A percentile compares a stretch with the other conserved stretches of the same genome.
Evolutionary conservation across 1,139 yeast species (phyloP).

Genomic region (Lodderomyces orthopsilosis): DNA sequence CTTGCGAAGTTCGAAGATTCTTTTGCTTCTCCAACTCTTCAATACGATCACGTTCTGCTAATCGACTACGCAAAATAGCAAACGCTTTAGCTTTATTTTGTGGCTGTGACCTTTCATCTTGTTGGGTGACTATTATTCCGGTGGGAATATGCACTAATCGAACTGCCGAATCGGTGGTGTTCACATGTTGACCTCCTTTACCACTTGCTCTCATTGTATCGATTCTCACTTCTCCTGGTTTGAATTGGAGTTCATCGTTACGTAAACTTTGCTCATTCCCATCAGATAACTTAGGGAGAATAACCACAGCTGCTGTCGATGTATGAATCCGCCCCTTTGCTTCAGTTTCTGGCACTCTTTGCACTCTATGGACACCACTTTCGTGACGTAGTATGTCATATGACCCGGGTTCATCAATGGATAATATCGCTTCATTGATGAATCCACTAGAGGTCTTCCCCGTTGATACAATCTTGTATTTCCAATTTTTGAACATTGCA

Average conservation of each 20-base stretch:
- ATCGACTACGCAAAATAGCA: constrained; percentile 71
- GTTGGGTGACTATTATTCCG: constrained; percentile 85
- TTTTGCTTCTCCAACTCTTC: constrained; percentile 65
- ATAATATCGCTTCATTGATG: constrained; percentile 72
- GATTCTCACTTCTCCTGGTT: constrained; percentile 83
- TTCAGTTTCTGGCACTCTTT: constrained; percentile 90
- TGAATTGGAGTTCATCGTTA: constrained; percentile 70
- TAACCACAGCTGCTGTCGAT: constrained; percentile 93
- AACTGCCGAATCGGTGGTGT: constrained; percentile 96
- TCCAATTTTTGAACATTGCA: constrained; percentile 69
- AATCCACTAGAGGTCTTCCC: constrained; percentile 61
- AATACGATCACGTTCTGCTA: constrained; percentile 77
- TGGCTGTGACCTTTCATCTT: constrained; percentile 94
- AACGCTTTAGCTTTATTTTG: constrained; percentile 94
- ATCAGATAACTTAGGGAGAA: constrained; percentile 73
- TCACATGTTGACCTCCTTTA: constrained; percentile 98
- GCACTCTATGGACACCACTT: constrained; percentile 96
- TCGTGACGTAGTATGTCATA: constrained; percentile 75
- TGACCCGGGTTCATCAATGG: constrained; percentile 73
- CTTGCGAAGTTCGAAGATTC: constrained; percentile 74
- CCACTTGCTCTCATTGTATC: constrained; percentile 98
- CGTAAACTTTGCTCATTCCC: constrained; percentile 55
- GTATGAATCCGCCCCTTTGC: constrained; percentile 94
- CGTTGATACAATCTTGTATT: constrained; percentile 54
- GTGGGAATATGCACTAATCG: constrained; percentile 90